Evolutionary conservation across 768 basidiomycete genomes (phyloP).

Genomic region (Coprinopsis marcescibilis): DNA sequence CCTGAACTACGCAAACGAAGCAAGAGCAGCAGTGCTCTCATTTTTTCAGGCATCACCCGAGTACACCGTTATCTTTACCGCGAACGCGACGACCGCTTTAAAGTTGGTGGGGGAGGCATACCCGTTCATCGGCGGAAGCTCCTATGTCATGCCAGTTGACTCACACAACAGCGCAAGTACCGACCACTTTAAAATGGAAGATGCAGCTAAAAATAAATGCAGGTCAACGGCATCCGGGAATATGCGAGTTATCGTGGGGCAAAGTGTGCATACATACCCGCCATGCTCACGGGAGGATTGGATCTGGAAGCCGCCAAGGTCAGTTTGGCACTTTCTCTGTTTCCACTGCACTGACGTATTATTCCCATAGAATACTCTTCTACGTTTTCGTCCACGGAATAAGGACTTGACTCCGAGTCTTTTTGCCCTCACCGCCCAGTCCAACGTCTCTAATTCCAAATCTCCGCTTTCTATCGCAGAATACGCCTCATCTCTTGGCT

Average conservation of each 20-base stretch:
- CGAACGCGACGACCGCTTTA: conserved; percentile 74
- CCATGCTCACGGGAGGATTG: conserved; percentile 61
- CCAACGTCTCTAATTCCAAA: conserved; percentile 78
- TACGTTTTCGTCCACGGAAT: conserved; percentile 42
- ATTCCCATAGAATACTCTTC: conserved; percentile 45
- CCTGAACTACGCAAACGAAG: conserved; percentile 58
- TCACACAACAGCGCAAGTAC: conserved; percentile 71
- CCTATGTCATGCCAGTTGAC: conserved; percentile 66
- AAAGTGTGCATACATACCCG: conserved; percentile 56
- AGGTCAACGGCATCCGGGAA: conserved; percentile 69
- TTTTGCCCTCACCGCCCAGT: conserved; percentile 74
- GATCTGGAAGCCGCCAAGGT: conserved; percentile 57
- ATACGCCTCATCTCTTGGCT: conserved; percentile 64
- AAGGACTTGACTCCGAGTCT: conserved; percentile 45
- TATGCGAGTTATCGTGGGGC: conserved; percentile 57
- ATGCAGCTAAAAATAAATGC: neutral
- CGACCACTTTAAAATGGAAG: neutral
- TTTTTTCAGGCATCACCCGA: conserved; percentile 74
- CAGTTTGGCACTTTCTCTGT: conserved; percentile 4
- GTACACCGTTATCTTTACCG: conserved; percentile 78
- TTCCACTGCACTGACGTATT: conserved; percentile 2
- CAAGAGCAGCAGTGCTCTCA: conserved; percentile 64
- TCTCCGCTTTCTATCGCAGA: conserved; percentile 57
- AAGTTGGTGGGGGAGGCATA: conserved; percentile 81
- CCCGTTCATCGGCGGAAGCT: conserved; percentile 55